A percentile compares a stretch with the other conserved stretches of the same genome.
These are phyloP conservation scores for Lecanosticta acicola DNA, from an alignment of 2,329 filamentous ascomycete genomes.

Conservation along the genomic window DNA sequence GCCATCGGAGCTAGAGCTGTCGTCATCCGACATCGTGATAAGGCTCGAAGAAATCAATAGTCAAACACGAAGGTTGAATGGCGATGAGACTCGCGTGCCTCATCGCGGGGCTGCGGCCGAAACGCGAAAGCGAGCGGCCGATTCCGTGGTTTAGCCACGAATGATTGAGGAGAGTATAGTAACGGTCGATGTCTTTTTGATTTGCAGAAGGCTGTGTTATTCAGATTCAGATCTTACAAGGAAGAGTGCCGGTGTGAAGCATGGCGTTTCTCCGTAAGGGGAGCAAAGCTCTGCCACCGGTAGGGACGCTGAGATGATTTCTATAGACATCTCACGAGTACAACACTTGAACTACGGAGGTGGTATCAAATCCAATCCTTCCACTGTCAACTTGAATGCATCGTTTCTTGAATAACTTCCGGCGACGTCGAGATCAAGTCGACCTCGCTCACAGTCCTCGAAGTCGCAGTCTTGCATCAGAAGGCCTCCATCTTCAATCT, in stretches of 20 bases:
- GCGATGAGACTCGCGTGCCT: not conserved
- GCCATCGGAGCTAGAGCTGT: constrained; percentile 18
- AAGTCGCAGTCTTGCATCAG: constrained; percentile 73
- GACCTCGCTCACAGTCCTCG: constrained; percentile 76
- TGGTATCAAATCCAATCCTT: constrained; percentile 52
- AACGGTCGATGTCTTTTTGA: too few species aligned
- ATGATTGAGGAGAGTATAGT: too few species aligned
- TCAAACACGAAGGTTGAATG: too few species aligned
- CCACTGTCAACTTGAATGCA: constrained; percentile 54
- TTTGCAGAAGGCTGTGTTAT: too few species aligned
- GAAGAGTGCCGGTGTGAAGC: too few species aligned
- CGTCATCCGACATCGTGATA: constrained; percentile 24
- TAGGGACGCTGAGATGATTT: not conserved
- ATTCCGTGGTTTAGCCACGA: too few species aligned
- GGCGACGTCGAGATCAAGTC: constrained; percentile 75
- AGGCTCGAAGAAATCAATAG: not conserved
- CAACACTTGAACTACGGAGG: not conserved
- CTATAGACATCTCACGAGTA: not conserved
- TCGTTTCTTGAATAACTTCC: constrained; percentile 78
- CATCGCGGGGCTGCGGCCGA: not conserved
- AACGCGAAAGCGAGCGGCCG: too few species aligned
- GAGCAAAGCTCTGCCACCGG: not conserved
- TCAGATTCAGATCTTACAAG: too few species aligned
- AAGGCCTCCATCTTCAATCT: constrained; percentile 61
- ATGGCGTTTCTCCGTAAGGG: too few species aligned